Evolutionary conservation across 2,329 filamentous ascomycete species (phyloP).

Genomic region (Epichloe baconii): DNA sequence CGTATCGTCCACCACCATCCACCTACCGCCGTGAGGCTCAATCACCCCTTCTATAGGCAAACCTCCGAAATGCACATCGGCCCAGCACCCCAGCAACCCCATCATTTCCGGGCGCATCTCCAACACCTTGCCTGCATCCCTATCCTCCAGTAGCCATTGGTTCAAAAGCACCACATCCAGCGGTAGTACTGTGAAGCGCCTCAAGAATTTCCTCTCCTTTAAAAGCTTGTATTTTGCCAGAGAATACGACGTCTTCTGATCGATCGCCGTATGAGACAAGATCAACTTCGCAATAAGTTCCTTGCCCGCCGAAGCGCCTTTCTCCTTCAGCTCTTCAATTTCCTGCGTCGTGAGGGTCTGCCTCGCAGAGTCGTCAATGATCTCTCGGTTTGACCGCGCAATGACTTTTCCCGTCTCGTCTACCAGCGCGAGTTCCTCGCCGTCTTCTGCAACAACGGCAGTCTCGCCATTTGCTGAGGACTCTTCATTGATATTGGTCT

Average conservation of each 20-base stretch:
- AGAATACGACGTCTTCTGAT: conserved; percentile 89
- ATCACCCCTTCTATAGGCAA: conserved; percentile 13
- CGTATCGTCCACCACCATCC: conserved; percentile 78
- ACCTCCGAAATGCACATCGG: conserved; percentile 61
- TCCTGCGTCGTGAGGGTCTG: conserved; percentile 69
- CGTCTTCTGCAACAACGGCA: conserved; percentile 23
- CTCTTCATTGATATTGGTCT: conserved; percentile 24
- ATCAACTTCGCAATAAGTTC: conserved; percentile 90
- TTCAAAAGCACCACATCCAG: conserved; percentile 66
- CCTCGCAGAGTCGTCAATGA: conserved; percentile 47
- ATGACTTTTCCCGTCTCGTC: conserved; percentile 31
- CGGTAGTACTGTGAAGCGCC: conserved; percentile 73
- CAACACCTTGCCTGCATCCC: conserved; percentile 67
- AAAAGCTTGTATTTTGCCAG: conserved; percentile 91
- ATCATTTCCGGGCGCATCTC: conserved; percentile 78
- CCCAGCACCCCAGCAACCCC: conserved; percentile 74
- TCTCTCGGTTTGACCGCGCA: conserved; percentile 44
- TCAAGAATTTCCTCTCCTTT: conserved; percentile 88
- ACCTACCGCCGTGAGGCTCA: conserved; percentile 36
- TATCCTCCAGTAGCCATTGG: conserved; percentile 67
- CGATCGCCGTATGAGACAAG: conserved; percentile 74
- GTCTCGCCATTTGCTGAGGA: conserved; percentile 29
- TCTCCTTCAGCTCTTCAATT: conserved; percentile 60
- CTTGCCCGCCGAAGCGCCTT: conserved; percentile 66
- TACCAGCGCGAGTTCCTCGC: conserved; percentile 29